Evolutionary conservation across 2,329 filamentous ascomycete genomes (phyloP).

Genomic region (Blastomyces silverae): DNA sequence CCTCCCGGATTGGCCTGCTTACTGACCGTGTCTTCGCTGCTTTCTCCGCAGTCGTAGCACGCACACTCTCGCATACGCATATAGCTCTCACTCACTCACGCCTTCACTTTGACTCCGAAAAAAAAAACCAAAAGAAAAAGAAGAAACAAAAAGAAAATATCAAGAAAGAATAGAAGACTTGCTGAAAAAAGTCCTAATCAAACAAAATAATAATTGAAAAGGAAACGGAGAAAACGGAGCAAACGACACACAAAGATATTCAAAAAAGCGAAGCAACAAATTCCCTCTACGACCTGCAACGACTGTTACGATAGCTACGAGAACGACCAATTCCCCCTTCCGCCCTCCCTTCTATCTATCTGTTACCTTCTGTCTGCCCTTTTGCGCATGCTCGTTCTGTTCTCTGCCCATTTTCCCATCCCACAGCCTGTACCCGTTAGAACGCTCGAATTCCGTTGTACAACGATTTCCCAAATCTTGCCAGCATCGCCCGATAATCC

Average conservation of each 20-base stretch:
- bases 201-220: slow-evolving; percentile 12
- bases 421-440: slow-evolving; percentile 23
- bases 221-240: neutral
- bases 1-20: slow-evolving; percentile 22
- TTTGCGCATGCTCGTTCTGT: slow-evolving; percentile 11
- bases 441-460: slow-evolving; percentile 26
- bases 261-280: too few relatives aligned
- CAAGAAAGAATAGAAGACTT: slow-evolving; percentile 8
- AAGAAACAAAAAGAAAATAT: too few relatives aligned
- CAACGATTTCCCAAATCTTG: slow-evolving; percentile 13
- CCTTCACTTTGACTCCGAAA: neutral
- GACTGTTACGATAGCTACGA: slow-evolving; percentile 29
- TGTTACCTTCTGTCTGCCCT: slow-evolving; percentile 17
- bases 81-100: neutral
- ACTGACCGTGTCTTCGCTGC: slow-evolving; percentile 14
- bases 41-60: slow-evolving; percentile 10
- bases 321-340: slow-evolving; percentile 14
- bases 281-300: slow-evolving; percentile 27
- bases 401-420: slow-evolving; percentile 10
- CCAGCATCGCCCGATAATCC: slow-evolving; percentile 12
- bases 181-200: neutral
- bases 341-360: slow-evolving; percentile 18
- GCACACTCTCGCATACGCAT: too few relatives aligned
- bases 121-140: slow-evolving; percentile 10
- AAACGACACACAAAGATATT: neutral